Conservation (phyloP, 148 eudicot species). For the Selenicereus undatus region DNA sequence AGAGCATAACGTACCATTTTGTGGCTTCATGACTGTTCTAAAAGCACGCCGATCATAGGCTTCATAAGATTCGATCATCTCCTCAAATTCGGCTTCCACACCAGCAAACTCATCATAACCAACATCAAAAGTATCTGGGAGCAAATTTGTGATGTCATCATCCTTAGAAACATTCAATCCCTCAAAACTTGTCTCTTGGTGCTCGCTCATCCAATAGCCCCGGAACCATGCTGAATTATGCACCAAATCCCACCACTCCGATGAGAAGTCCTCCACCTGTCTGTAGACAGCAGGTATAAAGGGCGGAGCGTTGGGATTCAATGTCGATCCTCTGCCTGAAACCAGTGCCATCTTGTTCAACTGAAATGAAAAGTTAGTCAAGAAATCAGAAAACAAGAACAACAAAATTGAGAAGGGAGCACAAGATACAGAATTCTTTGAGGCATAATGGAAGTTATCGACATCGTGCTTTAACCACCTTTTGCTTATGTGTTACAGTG, state of each 20-base stretch:
- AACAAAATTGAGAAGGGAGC: not conserved
- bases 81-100: constrained; percentile 19
- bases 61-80: constrained; percentile 10
- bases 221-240: constrained; percentile 16
- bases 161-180: constrained; percentile 8
- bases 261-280: constrained; percentile 26
- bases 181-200: constrained; percentile 20
- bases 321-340: constrained; percentile 23
- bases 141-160: constrained; percentile 22
- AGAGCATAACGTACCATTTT: constrained; percentile 7
- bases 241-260: constrained; percentile 28
- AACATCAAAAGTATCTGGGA: constrained; percentile 24
- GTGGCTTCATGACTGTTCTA: constrained; percentile 7
- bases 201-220: constrained; percentile 19
- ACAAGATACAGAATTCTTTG: not conserved
- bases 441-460: not conserved
- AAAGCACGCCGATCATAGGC: not conserved
- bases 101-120: constrained; percentile 10
- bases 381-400: not conserved
- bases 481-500: not conserved
- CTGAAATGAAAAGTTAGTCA: not conserved
- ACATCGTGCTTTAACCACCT: not conserved
- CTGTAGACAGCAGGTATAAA: constrained; percentile 24
- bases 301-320: constrained; percentile 27
- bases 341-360: constrained; percentile 22